These are phyloP conservation scores for Kickxella alabastrina DNA, from an alignment of 192 early-diverging fungal species.

Conservation along the genomic window DNA sequence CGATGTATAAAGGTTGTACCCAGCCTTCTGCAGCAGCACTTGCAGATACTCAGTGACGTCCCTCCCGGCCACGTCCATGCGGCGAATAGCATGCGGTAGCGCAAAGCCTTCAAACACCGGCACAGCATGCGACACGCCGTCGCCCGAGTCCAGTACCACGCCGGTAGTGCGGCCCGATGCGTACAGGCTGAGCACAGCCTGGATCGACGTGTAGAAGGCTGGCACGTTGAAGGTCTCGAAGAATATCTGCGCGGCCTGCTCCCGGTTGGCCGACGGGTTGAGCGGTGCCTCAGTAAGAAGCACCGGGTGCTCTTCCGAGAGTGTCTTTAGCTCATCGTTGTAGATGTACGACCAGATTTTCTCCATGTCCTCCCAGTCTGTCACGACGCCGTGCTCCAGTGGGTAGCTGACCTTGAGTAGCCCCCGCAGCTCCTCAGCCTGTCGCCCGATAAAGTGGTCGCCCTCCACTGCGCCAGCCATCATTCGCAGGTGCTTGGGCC, in stretches of 20 bases:
- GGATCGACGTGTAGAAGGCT: slow-evolving; percentile 93
- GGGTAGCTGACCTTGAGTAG: slow-evolving; percentile 92
- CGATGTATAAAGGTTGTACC: slow-evolving; percentile 82
- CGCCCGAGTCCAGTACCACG: slow-evolving; percentile 92
- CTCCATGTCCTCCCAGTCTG: slow-evolving; percentile 99
- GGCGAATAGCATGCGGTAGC: slow-evolving; percentile 86
- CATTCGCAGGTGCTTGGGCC: slow-evolving; percentile 92
- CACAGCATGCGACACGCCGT: slow-evolving; percentile 93
- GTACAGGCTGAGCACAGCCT: slow-evolving; percentile 96
- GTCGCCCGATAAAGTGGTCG: slow-evolving; percentile 91
- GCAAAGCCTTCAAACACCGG: slow-evolving; percentile 98
- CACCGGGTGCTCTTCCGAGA: slow-evolving; percentile 98
- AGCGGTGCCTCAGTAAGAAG: slow-evolving; percentile 95
- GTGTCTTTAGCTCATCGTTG: slow-evolving; percentile 91
- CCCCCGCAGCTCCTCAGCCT: slow-evolving; percentile 95
- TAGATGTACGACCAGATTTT: slow-evolving; percentile 97
- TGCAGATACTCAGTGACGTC: slow-evolving; percentile 93
- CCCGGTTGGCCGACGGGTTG: slow-evolving; percentile 89
- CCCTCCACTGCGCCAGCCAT: slow-evolving; percentile 99
- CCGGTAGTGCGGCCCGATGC: slow-evolving; percentile 97
- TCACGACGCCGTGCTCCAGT: slow-evolving; percentile 95
- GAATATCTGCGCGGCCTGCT: slow-evolving; percentile 92
- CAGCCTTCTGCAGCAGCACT: slow-evolving; percentile 86
- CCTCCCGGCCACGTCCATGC: slow-evolving; percentile 92
- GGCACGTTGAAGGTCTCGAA: slow-evolving; percentile 99